Base-by-base conservation (phyloP, 2,329 filamentous ascomycete genomes). In the Colletotrichum tanaceti region DNA sequence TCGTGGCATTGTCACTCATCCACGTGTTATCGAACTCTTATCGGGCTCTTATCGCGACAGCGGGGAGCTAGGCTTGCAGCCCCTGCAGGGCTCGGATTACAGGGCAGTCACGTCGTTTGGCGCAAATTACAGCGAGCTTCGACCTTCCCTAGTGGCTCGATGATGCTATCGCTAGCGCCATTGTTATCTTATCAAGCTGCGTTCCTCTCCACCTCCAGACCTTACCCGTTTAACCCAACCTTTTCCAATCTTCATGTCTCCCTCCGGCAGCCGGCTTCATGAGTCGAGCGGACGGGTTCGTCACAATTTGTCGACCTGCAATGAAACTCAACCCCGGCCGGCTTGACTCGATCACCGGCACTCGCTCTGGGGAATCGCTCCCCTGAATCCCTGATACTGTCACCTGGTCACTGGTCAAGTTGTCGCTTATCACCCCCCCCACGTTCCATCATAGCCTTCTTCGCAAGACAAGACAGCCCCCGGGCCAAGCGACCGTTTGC, bases 261-360 rank as follows among this genome's bases (percentile, higher is more conserved):
- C 20, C 43, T 44, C n/a, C n/a, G n/a, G n/a, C n/a, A n/a, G n/a
- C 18, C n/a, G 20, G 10, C 16, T 14, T n/a, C 24, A 43, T 18
- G 38, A 43, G 14, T 41, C 22, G 39, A 24, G 22, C 38, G 13
- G n/a, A 28, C 38, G 22, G 28, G n/a, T 32, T 11, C 24, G 14
- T 49, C 14, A 62, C 24, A 44, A 38, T 11, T 35, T n/a, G 9
- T 18, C 58, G 28, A n/a, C 35, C 1, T n/a, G 7, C 16, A n/a
- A 32, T n/a, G 46, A 13, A n/a, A 20, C 24, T 13, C 5, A 7
- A 11, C 3, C 49, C 49, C 28, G 18, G 50, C 32, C 7, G 11
- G 32, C 58, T 66, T 66, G 63, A 66, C 63, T 66, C 63, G 58
- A 43, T 14, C 6, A 22, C 20, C 58, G 49, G 28, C 3, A 54